Base-by-base conservation (phyloP, 768 basidiomycete species). In the Termitomyces sp. region DNA sequence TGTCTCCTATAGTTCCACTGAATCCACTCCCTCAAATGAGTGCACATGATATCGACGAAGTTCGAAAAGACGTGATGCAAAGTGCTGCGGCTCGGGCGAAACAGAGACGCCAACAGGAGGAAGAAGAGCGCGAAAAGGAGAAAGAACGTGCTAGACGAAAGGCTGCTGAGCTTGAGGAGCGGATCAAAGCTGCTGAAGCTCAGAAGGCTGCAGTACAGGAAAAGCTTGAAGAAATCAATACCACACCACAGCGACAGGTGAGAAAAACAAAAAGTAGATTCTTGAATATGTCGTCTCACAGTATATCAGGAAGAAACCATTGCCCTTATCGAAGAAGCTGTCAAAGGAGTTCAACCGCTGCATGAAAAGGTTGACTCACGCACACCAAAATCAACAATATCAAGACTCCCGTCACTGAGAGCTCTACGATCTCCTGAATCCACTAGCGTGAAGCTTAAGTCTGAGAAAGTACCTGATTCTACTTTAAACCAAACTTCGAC, bases 31-130 rank as follows among this genome's bases (percentile, higher is more conserved):
- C 77, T 26, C 66, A 65, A 38, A 56, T 75, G 8, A 65, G 67
- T 26, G 68, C 75, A 3, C 66, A 73, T 35, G 83, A 85, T 56
- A 65, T 89, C 32, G 88, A 92, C 52, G 83, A 83, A 53, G 81
- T 75, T n/a, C 79, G 81, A 57, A 88, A 89, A 68, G 83, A 85
- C 47, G 73, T 86, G 18, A 94, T 94, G 93, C 92, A 92, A 59
- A 81, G 71, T 55, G 90, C 90, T 6, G 93, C 93, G 2, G 92
- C 90, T 60, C 81, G 92, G 42, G 93, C 93, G 6, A 87, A 84
- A 65, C 81, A 87, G 60, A 77, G 93, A 54, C 76, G 91, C 48
- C 86, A 90, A 65, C 80, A 88, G 52, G 93, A 94, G 63, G 94
- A 95, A 67, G 87, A 85, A 60, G 87, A 90, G 63, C 80, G 92